phyloP scores from a whole-genome alignment of 305 asterid genomes.

The Salvia sclarea region DNA sequence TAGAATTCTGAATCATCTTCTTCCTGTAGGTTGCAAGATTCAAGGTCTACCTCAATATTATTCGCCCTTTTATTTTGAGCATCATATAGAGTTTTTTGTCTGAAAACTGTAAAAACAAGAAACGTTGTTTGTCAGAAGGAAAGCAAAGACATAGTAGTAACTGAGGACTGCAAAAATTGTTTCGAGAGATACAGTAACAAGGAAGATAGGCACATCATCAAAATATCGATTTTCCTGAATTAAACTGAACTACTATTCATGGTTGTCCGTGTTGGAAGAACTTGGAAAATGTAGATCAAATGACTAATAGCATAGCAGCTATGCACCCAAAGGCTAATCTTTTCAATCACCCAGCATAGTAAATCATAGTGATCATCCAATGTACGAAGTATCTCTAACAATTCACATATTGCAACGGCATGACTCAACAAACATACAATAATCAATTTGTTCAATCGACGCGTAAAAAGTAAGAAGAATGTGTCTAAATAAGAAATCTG shows the following conservation, averaged over 20 bases:
- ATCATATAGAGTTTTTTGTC: conserved; percentile 72
- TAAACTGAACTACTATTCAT: neutral
- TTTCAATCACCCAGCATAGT: neutral
- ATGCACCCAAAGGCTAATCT: neutral
- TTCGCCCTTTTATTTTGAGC: conserved; percentile 88
- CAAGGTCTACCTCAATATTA: conserved; percentile 58
- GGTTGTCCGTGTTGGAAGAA: neutral
- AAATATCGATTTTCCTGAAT: neutral
- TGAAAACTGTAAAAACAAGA: conserved; percentile 60
- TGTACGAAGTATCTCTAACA: neutral
- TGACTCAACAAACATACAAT: neutral
- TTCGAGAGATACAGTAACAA: neutral
- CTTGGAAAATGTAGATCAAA: neutral
- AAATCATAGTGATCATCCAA: neutral
- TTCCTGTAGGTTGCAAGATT: conserved; percentile 74
- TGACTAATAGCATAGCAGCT: neutral
- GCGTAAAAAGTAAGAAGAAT: neutral
- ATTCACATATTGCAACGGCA: neutral
- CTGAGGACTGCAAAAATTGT: neutral
- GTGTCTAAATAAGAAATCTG: neutral
- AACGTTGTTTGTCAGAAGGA: neutral
- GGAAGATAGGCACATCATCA: neutral
- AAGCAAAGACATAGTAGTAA: neutral
- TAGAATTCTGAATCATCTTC: conserved; percentile 92
- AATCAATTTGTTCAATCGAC: neutral